Evolutionary conservation across 768 basidiomycete genomes (phyloP).

Genomic region (Austroboletus eburneus): DNA sequence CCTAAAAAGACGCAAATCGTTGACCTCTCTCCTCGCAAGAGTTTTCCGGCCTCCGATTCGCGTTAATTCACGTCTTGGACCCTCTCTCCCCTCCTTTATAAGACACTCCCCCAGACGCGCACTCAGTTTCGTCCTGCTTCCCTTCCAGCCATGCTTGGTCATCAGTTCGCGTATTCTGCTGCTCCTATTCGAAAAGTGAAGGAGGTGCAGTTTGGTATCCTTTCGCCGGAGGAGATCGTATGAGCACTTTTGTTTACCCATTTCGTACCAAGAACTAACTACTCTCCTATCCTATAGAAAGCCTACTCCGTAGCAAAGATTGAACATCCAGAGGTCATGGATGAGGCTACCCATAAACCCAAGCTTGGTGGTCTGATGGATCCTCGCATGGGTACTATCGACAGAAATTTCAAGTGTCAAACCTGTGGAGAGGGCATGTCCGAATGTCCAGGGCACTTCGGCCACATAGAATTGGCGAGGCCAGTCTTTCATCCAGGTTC

Average conservation of each 20-base stretch:
- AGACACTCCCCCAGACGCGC: constrained; percentile 13
- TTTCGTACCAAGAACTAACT: constrained; percentile 5
- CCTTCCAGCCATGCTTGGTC: constrained; percentile 63
- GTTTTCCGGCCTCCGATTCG: constrained; percentile 16
- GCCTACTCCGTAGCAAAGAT: constrained; percentile 98
- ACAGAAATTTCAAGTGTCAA: constrained; percentile 98
- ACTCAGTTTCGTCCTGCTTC: constrained; percentile 1
- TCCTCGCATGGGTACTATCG: constrained; percentile 96
- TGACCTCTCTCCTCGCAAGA: constrained; percentile 3
- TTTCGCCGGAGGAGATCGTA: constrained; percentile 98
- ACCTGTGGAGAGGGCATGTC: constrained; percentile 99
- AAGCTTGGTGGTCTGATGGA: constrained; percentile 97
- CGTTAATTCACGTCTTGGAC: constrained; percentile 25
- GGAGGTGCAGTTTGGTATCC: constrained; percentile 98
- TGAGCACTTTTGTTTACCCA: constrained; percentile 1
- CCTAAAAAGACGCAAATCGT: constrained; percentile 21
- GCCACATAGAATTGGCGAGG: constrained; percentile 93
- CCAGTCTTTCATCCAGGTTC: constrained; percentile 96
- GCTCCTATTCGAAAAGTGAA: constrained; percentile 94
- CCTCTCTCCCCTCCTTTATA: constrained; percentile 1
- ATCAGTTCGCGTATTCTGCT: constrained; percentile 88
- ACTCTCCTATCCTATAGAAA: constrained; percentile 59
- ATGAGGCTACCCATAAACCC: constrained; percentile 85
- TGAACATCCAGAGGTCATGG: constrained; percentile 98
- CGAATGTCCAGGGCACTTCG: constrained; percentile 99